phyloP scores from a whole-genome alignment of 2,329 filamentous ascomycete genomes.

The Cadophora sp. region DNA sequence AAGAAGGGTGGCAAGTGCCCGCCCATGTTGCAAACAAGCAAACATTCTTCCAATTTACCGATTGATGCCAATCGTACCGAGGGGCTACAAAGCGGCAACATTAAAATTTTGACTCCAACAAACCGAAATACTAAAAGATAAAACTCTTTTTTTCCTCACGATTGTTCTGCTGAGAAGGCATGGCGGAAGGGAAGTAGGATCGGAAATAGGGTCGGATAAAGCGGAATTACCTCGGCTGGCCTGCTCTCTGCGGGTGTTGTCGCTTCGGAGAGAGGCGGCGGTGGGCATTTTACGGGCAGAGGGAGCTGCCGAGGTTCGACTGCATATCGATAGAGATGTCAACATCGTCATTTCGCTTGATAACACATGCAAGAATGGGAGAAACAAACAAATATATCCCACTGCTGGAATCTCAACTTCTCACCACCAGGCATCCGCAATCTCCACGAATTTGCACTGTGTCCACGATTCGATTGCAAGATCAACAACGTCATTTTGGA shows the following conservation, averaged over 20 bases:
- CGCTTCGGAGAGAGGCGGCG: conserved; percentile 6
- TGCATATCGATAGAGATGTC: conserved; percentile 2
- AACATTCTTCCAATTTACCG: neutral
- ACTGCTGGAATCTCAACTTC: neutral
- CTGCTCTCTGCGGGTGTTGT: neutral
- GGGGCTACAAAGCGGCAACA: neutral
- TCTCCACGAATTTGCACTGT: neutral
- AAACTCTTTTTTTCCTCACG: neutral
- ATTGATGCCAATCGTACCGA: neutral
- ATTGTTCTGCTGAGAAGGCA: neutral
- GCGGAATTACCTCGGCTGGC: neutral
- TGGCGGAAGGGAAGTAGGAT: neutral
- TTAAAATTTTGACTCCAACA: neutral
- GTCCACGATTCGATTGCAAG: neutral
- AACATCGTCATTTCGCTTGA: conserved; percentile 18
- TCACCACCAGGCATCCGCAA: neutral
- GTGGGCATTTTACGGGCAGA: conserved; percentile 1
- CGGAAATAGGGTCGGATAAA: conserved; percentile 19
- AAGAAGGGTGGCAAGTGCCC: neutral
- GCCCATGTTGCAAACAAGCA: neutral
- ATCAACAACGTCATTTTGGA: conserved; percentile 8
- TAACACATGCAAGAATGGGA: conserved; percentile 20
- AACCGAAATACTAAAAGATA: neutral
- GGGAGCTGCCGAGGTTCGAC: conserved; percentile 20
- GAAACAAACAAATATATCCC: neutral